Evolutionary conservation across 306 rosid genomes (phyloP).

Genomic region (Corylus heterophylla): DNA sequence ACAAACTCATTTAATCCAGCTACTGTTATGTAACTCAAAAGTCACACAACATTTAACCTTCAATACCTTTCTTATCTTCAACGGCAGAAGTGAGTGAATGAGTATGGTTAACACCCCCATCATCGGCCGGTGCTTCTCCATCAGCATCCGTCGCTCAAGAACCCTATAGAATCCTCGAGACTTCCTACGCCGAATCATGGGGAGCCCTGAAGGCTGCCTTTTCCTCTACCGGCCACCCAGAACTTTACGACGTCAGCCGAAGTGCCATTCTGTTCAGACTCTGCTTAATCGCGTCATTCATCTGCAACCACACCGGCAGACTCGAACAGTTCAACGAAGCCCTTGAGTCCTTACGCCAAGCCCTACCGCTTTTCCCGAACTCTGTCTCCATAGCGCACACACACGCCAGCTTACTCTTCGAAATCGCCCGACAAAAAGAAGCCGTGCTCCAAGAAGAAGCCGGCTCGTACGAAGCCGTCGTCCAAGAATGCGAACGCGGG

Average conservation of each 20-base stretch:
- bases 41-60: no score
- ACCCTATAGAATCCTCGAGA: not conserved
- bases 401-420: not conserved
- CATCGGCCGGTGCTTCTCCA: not conserved
- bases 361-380: not conserved
- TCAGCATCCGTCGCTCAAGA: not conserved
- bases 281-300: not conserved
- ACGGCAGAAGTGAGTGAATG: no score
- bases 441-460: no score
- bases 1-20: no score
- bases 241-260: not conserved
- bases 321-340: not conserved
- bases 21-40: no score
- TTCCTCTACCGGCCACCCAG: not conserved
- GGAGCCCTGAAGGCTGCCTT: not conserved
- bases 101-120: no score
- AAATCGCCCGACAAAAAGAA: no score
- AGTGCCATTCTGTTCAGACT: not conserved
- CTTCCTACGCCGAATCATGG: not conserved
- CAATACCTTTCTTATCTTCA: no score
- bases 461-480: not conserved
- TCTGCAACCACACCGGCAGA: not conserved
- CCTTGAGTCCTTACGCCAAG: not conserved
- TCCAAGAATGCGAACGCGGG: not conserved
- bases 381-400: not conserved